Base-by-base conservation (phyloP, 768 basidiomycete genomes). In the Holtermannia corniformis region DNA sequence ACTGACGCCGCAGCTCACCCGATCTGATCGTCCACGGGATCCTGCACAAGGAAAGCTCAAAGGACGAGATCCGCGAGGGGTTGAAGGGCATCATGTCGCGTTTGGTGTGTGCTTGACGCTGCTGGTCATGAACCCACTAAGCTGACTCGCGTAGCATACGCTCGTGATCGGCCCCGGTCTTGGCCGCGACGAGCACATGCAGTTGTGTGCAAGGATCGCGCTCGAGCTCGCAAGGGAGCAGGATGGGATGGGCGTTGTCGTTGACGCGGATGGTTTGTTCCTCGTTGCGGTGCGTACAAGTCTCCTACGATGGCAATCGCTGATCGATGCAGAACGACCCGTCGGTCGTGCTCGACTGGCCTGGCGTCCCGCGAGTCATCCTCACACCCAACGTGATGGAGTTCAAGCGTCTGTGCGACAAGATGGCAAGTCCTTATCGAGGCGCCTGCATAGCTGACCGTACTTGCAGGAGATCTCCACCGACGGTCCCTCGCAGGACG, bases 1-100 rank as follows among this genome's bases (percentile, higher is more conserved):
- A 21, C 43, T 60, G 52, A 54, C 44, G 13, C 7, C 42, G n/a
- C 37, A 68, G 64, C 53, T 61, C 64, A 3, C 62, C 65, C 37
- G 92, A 99, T 73, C 75, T 99, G 42, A 99, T 99, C 65, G 95
- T 99, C 0, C 93, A 99, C 65, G 92, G 89, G 1, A 87, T 97
- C 51, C 78, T 99, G 4, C 75, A 78, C 24, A 79, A 84, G 68
- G 79, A 82, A 47, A 73, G 75, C 82, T 86, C 71, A 55, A 83
- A 73, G 50, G 57, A 69, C 3, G 63, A 73, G 5, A 63, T 76
- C 51, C 59, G 65, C 42, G 50, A 47, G 26, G 67, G 65, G 1
- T 46, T 74, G 41, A 62, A 82, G 22, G 81, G 80, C 0, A 77
- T 99, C 43, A 76, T 97, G 46, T 79, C 81, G 1, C 84, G 95